A percentile compares a stretch with the other conserved stretches of the same genome.
phyloP scores from a whole-genome alignment of 2,329 filamentous ascomycete genomes.

The Colletotrichum salicis region DNA sequence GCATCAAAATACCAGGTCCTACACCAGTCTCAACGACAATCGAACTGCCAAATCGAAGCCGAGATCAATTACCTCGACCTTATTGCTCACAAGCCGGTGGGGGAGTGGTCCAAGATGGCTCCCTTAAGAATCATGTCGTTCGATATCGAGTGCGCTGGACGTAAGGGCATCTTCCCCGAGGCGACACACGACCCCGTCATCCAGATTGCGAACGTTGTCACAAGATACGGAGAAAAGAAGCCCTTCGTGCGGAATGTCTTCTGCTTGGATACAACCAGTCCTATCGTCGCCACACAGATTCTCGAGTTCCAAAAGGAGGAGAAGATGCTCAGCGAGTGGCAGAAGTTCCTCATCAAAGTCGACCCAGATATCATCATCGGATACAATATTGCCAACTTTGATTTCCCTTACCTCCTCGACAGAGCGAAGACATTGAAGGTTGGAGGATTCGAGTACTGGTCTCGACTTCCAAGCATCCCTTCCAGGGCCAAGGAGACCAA shows the following conservation, averaged over 20 bases:
- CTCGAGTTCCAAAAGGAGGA: constrained; percentile 84
- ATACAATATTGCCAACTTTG: constrained; percentile 99
- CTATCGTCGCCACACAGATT: constrained; percentile 95
- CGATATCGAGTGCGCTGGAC: constrained; percentile 97
- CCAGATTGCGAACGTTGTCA: constrained; percentile 97
- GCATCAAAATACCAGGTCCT: constrained; percentile 79
- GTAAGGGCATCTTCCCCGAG: constrained; percentile 97
- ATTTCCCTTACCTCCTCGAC: constrained; percentile 95
- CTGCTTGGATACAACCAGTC: constrained; percentile 89
- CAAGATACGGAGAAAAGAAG: constrained; percentile 92
- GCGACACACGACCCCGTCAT: constrained; percentile 93
- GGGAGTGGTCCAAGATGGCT: constrained; percentile 98
- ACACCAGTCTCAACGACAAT: constrained; percentile 74
- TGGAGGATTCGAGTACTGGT: constrained; percentile 85
- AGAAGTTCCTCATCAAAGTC: constrained; percentile 86
- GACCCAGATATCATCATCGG: constrained; percentile 98
- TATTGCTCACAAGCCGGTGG: constrained; percentile 86
- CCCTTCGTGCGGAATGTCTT: constrained; percentile 98
- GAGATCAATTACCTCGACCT: constrained; percentile 84
- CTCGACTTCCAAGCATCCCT: constrained; percentile 76
- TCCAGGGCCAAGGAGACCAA: constrained; percentile 83
- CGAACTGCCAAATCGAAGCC: constrained; percentile 97
- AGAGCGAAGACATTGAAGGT: constrained; percentile 87
- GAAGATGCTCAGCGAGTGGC: constrained; percentile 93
- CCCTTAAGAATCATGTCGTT: constrained; percentile 93